A percentile compares a stretch with the other conserved stretches of the same genome.
These are phyloP conservation scores for Sarcodon sp. DNA, from an alignment of 768 basidiomycete genomes.

Conservation along the genomic window DNA sequence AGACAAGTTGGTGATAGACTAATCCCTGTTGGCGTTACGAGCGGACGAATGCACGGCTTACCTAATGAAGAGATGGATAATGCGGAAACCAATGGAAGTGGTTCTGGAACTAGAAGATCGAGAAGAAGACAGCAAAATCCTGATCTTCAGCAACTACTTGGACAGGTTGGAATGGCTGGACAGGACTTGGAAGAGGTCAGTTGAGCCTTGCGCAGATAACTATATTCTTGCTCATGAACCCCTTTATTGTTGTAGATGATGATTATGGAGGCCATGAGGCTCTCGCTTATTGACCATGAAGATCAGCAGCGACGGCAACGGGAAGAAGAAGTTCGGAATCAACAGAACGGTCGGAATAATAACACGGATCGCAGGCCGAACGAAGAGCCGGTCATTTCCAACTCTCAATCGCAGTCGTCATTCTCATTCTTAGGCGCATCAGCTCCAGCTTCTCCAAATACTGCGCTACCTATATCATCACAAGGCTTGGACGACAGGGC, in stretches of 20 bases:
- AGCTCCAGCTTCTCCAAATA: too few relatives aligned
- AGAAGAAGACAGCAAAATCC: slow-evolving; percentile 46
- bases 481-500: too few relatives aligned
- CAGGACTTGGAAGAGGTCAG: slow-evolving; percentile 88
- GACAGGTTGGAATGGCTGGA: slow-evolving; percentile 58
- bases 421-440: too few relatives aligned
- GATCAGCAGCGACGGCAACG: slow-evolving; percentile 75
- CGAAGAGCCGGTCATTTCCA: too few relatives aligned
- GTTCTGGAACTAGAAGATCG: slow-evolving; percentile 34
- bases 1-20: slow-evolving; percentile 95
- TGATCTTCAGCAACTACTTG: slow-evolving; percentile 50
- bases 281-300: slow-evolving; percentile 90
- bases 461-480: too few relatives aligned
- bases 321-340: slow-evolving; percentile 51
- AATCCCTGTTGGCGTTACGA: slow-evolving; percentile 93
- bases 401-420: too few relatives aligned
- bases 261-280: slow-evolving; percentile 98
- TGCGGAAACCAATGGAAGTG: slow-evolving; percentile 25
- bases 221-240: background rate
- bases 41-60: slow-evolving; percentile 66
- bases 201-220: background rate
- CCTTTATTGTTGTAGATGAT: slow-evolving; percentile 51
- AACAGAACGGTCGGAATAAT: slow-evolving; percentile 15
- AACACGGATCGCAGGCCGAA: background rate
- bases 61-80: slow-evolving; percentile 42